These are phyloP conservation scores for Marchantia polymorpha DNA, from an alignment of 225 moss, liverwort and hornwort species.

Conservation along the genomic window DNA sequence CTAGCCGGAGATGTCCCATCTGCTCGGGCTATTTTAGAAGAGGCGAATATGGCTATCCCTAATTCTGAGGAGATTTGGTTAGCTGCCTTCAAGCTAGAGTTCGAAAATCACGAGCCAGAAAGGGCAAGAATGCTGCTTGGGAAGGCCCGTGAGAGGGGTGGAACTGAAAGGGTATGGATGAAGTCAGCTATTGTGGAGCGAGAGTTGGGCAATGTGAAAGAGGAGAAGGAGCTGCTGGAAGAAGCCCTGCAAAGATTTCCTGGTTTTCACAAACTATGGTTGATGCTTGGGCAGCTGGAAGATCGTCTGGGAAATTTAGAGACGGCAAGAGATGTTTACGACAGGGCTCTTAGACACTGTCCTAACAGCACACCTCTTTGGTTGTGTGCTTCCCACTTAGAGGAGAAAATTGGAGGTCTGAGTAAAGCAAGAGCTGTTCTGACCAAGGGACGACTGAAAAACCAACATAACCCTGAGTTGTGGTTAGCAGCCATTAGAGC, in stretches of 20 bases:
- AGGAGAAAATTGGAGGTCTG: conserved; percentile 80
- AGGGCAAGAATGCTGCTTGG: conserved; percentile 91
- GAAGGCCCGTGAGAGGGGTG: conserved; percentile 91
- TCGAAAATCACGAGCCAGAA: conserved; percentile 94
- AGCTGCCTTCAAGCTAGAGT: conserved; percentile 95
- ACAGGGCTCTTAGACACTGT: conserved; percentile 66
- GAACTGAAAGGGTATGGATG: conserved; percentile 99
- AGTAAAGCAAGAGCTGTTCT: conserved; percentile 86
- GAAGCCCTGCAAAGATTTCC: conserved; percentile 74
- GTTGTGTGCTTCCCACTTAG: conserved; percentile 75
- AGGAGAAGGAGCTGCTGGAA: conserved; percentile 67
- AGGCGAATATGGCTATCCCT: conserved; percentile 81
- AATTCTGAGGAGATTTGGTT: conserved; percentile 96
- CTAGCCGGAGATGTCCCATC: conserved; percentile 87
- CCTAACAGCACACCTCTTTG: conserved; percentile 85
- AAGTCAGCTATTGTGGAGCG: conserved; percentile 97
- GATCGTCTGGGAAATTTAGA: conserved; percentile 66
- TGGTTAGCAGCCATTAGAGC: conserved; percentile 86
- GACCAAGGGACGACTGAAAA: conserved; percentile 80
- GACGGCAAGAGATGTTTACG: conserved; percentile 66
- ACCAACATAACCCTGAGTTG: conserved; percentile 67
- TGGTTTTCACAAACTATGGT: conserved; percentile 89
- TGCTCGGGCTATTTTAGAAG: conserved; percentile 78
- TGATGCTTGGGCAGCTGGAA: conserved; percentile 95
- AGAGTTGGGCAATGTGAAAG: conserved; percentile 71